These are phyloP conservation scores for Geotrichum klebahnii DNA, from an alignment of 1,139 yeast genomes.

Conservation along the genomic window DNA sequence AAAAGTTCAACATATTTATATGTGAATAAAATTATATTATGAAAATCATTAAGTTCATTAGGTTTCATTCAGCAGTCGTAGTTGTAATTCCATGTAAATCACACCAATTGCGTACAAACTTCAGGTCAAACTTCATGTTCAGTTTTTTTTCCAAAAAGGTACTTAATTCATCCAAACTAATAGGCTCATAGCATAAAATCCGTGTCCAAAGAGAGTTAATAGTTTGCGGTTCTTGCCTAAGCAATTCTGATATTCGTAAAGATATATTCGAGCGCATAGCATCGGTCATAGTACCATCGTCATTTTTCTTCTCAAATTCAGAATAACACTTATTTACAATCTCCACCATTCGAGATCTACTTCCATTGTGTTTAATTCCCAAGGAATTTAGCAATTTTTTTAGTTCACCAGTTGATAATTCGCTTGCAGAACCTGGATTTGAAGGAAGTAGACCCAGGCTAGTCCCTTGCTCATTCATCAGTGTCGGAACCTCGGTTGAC, in stretches of 20 bases:
- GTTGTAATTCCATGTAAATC: conserved; percentile 27
- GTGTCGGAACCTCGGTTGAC: background rate
- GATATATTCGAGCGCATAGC: background rate
- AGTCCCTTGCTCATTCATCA: background rate
- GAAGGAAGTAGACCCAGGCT: background rate
- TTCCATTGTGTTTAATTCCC: conserved; percentile 12
- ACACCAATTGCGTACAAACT: conserved; percentile 28
- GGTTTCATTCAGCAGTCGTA: conserved; percentile 11
- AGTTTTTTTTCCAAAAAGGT: conserved; percentile 22
- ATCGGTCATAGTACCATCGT: background rate
- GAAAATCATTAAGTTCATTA: background rate
- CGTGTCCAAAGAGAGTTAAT: conserved; percentile 24
- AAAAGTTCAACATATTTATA: background rate
- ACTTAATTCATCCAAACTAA: conserved; percentile 24
- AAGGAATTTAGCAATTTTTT: conserved; percentile 1
- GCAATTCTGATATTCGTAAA: background rate
- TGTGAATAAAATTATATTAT: no score
- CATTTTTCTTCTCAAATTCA: background rate
- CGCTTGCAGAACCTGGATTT: background rate
- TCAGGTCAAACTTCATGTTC: conserved; percentile 22
- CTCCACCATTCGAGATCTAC: conserved; percentile 12
- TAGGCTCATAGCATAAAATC: conserved; percentile 27
- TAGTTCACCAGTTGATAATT: conserved; percentile 14
- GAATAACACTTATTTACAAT: background rate
- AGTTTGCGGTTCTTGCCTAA: background rate